phyloP scores from a whole-genome alignment of 2,329 filamentous ascomycete genomes.

The Tricladium varicosporioides region DNA sequence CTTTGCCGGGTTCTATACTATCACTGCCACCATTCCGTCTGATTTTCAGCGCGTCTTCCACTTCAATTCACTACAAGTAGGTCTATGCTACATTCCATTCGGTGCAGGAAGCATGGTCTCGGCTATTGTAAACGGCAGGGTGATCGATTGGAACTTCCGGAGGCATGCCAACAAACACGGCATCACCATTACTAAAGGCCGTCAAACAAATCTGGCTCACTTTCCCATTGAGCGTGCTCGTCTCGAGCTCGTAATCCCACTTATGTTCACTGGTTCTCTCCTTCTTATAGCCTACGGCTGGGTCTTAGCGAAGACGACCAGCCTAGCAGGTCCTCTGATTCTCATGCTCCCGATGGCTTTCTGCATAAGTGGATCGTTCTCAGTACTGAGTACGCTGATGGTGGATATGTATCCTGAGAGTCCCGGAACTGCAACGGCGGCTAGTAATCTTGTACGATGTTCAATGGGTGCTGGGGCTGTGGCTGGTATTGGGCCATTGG shows the following conservation, averaged over 20 bases:
- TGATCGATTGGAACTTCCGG: conserved; percentile 66
- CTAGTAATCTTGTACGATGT: conserved; percentile 16
- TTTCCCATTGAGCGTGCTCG: conserved; percentile 14
- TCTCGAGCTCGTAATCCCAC: conserved; percentile 3
- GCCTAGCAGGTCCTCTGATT: conserved; percentile 4
- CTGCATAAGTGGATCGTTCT: conserved; percentile 16
- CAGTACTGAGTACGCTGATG: conserved; percentile 5
- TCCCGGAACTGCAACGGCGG: conserved; percentile 9
- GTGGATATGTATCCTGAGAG: conserved; percentile 7
- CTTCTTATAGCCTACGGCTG: conserved; percentile 10
- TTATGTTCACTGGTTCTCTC: not conserved
- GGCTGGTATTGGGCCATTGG: conserved; percentile 8
- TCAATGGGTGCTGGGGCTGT: conserved; percentile 10
- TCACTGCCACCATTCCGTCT: conserved; percentile 4
- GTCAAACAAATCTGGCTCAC: conserved; percentile 15
- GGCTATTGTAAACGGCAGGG: conserved; percentile 44
- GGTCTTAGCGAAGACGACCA: conserved; percentile 4
- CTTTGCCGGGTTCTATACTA: conserved; percentile 1
- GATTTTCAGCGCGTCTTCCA: conserved; percentile 6
- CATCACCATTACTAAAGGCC: conserved; percentile 6
- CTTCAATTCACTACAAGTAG: conserved; percentile 12
- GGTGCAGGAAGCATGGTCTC: conserved; percentile 45
- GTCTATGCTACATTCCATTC: conserved; percentile 34
- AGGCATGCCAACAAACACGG: conserved; percentile 49
- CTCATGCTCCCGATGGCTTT: conserved; percentile 23